Base-by-base conservation (phyloP, 805 yeast genomes). In the Wickerhamomyces silvicola region DNA sequence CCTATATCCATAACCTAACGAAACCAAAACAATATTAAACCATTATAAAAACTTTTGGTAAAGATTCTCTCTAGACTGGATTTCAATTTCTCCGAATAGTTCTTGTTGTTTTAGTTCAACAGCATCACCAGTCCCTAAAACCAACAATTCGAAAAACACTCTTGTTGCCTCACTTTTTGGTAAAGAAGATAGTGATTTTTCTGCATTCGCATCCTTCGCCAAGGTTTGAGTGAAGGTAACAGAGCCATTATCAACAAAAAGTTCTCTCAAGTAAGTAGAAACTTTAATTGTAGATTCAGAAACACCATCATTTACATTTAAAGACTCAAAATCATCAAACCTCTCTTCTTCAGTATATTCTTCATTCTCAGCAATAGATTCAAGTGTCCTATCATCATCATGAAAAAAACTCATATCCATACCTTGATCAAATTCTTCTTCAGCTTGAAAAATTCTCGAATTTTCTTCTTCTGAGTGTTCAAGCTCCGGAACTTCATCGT, bases 101-200 rank as follows among this genome's bases (percentile, higher is more conserved):
- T 60, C 62, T 7, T 66, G 64, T 59, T 85, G 95, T 22, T 72
- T 57, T 25, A 86, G 55, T 11, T 63, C 60, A 28, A 87, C 60
- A 33, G 90, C 78, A 44, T 81, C 87, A 27, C 75, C 66, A 6
- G 92, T 79, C 2, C 94, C 94, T 36, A 87, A 64, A 4, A 86
- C 90, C 44, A 87, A 64, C 52, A 87, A 54, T 52, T 87, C 94
- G 48, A 86, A 87, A 57, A 87, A 87, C 33, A 83, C 67, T 46
- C 75, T 70, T 3, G 85, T 75, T 14, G 86, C 84, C 45, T 79
- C 78, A 42, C 66, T 62, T 48, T 69, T 68, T 37, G 63, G 62
- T 38, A 62, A 60, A 2, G 31, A 37, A 3, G 70, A 57, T 21
- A 66, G 44, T 15, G 68, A 59, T 9, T 30, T 30, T 4, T 28